Evolutionary conservation across 371 early-diverging fungal species (phyloP).

Genomic region (Mortierella sp.): DNA sequence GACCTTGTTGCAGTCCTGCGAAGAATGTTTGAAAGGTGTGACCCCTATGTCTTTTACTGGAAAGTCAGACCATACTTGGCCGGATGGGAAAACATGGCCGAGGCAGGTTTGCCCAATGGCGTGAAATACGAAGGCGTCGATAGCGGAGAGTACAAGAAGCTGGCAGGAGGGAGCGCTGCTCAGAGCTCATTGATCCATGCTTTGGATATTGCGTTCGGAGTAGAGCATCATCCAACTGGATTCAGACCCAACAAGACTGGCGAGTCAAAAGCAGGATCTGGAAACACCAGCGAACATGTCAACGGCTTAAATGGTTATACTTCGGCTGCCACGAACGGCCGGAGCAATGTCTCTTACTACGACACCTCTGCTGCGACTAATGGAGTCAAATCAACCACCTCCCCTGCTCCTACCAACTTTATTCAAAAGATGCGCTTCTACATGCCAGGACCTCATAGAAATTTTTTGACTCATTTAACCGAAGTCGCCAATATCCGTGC

Average conservation of each 20-base stretch:
- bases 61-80: slow-evolving; percentile 92
- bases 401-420: slow-evolving; percentile 70
- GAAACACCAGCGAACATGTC: slow-evolving; percentile 1
- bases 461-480: slow-evolving; percentile 87
- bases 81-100: slow-evolving; percentile 94
- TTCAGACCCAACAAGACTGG: slow-evolving; percentile 51
- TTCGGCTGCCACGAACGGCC: too few relatives aligned
- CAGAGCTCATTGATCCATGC: slow-evolving; percentile 95
- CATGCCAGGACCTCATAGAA: slow-evolving; percentile 91
- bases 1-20: slow-evolving; percentile 75
- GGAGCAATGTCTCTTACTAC: too few relatives aligned
- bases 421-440: slow-evolving; percentile 93
- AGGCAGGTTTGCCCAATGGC: slow-evolving; percentile 88
- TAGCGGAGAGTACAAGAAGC: slow-evolving; percentile 78
- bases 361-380: too few relatives aligned
- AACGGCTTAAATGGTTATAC: slow-evolving; percentile 13
- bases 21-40: slow-evolving; percentile 94
- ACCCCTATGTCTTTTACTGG: slow-evolving; percentile 96
- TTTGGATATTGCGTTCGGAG: slow-evolving; percentile 91
- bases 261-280: background rate
- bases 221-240: slow-evolving; percentile 90
- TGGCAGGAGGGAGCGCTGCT: slow-evolving; percentile 96
- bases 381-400: slow-evolving; percentile 25
- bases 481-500: slow-evolving; percentile 70
- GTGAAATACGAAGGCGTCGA: slow-evolving; percentile 94